These are phyloP conservation scores for Beauveria bassiana DNA, from an alignment of 2,329 filamentous ascomycete genomes.

Conservation along the genomic window DNA sequence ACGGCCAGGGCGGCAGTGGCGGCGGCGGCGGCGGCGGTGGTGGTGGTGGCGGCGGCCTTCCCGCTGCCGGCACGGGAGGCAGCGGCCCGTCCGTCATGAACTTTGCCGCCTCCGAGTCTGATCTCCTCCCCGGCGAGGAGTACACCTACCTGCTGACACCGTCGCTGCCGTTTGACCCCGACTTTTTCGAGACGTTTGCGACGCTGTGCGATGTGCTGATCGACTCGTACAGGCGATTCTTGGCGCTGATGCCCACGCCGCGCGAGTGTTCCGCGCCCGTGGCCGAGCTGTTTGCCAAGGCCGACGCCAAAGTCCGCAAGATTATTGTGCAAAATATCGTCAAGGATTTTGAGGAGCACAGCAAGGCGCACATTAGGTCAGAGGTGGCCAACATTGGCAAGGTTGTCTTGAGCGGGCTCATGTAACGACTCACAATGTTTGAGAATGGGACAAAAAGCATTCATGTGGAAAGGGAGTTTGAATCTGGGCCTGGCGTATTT, in stretches of 20 bases:
- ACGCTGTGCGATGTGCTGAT: conserved; percentile 93
- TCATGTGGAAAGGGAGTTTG: background rate
- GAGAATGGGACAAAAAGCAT: background rate
- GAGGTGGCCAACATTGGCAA: conserved; percentile 83
- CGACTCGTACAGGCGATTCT: conserved; percentile 77
- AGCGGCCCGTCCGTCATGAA: conserved; percentile 41
- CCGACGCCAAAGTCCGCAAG: conserved; percentile 78
- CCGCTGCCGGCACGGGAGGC: conserved; percentile 21
- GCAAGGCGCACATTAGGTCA: conserved; percentile 63
- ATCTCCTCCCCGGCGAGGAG: conserved; percentile 73
- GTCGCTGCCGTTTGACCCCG: conserved; percentile 85
- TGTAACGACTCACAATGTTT: conserved; percentile 35
- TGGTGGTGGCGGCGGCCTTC: conserved; percentile 19
- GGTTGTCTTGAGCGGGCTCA: conserved; percentile 79
- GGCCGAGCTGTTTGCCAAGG: conserved; percentile 83
- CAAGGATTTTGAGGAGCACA: conserved; percentile 87
- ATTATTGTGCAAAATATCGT: conserved; percentile 81
- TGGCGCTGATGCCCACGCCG: conserved; percentile 67
- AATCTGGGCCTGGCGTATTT: conserved; percentile 1
- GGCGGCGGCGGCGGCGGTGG: conserved; percentile 15
- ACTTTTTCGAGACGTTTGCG: conserved; percentile 94
- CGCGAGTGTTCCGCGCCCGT: conserved; percentile 62
- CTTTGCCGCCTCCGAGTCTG: conserved; percentile 53
- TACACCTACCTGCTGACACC: conserved; percentile 89
- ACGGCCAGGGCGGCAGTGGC: conserved; percentile 17